A percentile compares a stretch with the other conserved stretches of the same genome.
These are phyloP conservation scores for Trichoderma gracile DNA, from an alignment of 2,329 filamentous ascomycete species.

Conservation along the genomic window DNA sequence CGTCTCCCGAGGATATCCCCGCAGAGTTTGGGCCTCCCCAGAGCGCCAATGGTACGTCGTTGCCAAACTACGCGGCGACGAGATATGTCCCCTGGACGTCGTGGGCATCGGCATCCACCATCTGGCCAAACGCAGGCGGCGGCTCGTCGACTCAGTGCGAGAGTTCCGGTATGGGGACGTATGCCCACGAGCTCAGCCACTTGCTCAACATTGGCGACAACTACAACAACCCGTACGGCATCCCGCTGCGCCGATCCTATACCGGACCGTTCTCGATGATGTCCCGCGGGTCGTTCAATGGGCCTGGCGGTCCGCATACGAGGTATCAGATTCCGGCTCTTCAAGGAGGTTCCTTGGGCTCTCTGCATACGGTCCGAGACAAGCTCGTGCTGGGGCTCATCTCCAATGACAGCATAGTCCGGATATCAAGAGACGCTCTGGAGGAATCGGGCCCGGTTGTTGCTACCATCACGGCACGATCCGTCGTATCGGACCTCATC, in stretches of 20 bases:
- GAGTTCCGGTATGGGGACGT: conserved; percentile 54
- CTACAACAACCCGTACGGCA: conserved; percentile 55
- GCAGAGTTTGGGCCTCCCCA: conserved; percentile 51
- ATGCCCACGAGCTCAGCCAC: conserved; percentile 55
- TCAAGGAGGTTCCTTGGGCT: conserved; percentile 51
- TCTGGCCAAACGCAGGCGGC: conserved; percentile 56
- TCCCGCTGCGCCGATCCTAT: conserved; percentile 48
- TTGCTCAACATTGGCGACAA: conserved; percentile 56
- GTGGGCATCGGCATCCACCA: conserved; percentile 51
- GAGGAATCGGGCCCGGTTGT: conserved; percentile 46
- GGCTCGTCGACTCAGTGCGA: conserved; percentile 56
- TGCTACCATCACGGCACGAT: conserved; percentile 49
- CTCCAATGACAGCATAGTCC: conserved; percentile 45
- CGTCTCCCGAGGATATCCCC: conserved; percentile 48
- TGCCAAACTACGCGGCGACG: conserved; percentile 50
- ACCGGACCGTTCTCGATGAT: conserved; percentile 57
- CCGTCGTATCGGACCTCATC: conserved; percentile 47
- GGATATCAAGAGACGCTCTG: conserved; percentile 47
- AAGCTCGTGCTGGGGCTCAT: conserved; percentile 54
- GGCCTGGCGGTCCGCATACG: conserved; percentile 54
- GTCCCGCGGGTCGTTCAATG: conserved; percentile 53
- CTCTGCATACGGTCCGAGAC: conserved; percentile 54
- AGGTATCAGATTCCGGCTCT: conserved; percentile 54
- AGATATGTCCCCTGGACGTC: conserved; percentile 56
- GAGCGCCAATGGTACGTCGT: conserved; percentile 36